Evolutionary conservation across 129 eudicot species (phyloP), one percentile per base, ranked within the genome.

Genomic region (Flaveria linearis): DNA sequence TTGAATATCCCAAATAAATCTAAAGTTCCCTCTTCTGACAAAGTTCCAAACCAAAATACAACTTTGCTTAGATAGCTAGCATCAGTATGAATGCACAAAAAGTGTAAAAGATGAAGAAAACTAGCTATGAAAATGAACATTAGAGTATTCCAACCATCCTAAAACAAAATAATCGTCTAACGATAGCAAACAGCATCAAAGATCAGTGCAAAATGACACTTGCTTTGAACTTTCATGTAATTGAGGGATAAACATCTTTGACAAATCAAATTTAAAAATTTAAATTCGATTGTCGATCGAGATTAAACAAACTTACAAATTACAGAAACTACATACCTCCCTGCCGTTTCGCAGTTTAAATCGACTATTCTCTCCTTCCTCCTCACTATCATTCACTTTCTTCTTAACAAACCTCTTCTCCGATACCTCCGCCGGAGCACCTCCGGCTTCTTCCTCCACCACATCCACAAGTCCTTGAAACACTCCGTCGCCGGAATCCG

Each of bases 341-440:
- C 84, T 80, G 65, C 96, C 97, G 62, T 89, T 89, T 22, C 86
- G 84, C 52, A 92, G 82, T 62, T 83, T 89, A 78, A 87, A 92
- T 49, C 96, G 84, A 53, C 11, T 60, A 65, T 85, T 90, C 14
- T 42, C 62, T 20, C 55, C 81, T 63, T 83, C 88, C 7, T 81
- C 85, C 9, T 71, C 84, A 5, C 79, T 76, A 56, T 82, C 80
- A 36, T 43, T 50, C 33, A 9, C 52, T 55, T 75, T 71, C 85
- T 80, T 87, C 76, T 67, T 83, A 3, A 14, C 50, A 25, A 68
- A 9, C 57, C 76, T 82, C 53, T 66, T 82, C 10, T 83, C 50
- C 69, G 86, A 22, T 6, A 75, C 18, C 57, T 17, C 26, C 68
- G 28, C 47, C 67, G 75, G 83, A 68, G 84, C 83, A 30, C 9